Conservation (phyloP, 2,329 filamentous ascomycete genomes). For the Eutypella sp. region DNA sequence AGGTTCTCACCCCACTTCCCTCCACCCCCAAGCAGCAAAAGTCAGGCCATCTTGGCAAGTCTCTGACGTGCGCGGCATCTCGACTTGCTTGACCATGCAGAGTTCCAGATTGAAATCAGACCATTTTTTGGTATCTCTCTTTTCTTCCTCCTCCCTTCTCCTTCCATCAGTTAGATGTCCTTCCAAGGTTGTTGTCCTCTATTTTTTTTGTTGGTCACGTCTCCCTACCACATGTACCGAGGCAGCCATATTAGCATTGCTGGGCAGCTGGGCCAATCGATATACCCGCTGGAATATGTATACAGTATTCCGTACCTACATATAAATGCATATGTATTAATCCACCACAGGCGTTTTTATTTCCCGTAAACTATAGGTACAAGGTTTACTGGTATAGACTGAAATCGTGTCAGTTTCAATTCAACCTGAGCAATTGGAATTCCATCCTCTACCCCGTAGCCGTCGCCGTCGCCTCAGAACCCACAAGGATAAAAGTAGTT, state of each 20-base stretch:
- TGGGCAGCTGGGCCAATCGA: no score
- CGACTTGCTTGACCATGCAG: neutral
- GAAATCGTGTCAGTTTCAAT: neutral
- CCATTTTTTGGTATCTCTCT: neutral
- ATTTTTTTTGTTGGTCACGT: no score
- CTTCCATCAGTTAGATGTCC: no score
- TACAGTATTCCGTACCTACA: no score
- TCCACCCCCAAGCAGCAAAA: neutral
- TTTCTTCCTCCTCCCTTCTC: no score
- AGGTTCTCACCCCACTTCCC: neutral
- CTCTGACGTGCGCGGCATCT: neutral
- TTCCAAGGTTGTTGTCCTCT: no score
- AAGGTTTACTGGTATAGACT: neutral
- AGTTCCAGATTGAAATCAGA: neutral
- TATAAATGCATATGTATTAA: neutral
- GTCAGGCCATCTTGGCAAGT: slow-evolving; percentile 1
- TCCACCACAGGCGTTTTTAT: neutral
- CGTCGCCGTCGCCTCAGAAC: no score
- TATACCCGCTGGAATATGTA: no score
- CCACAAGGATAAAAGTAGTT: no score
- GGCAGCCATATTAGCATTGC: no score
- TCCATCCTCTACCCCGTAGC: no score
- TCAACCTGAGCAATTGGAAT: no score
- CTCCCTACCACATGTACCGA: neutral
- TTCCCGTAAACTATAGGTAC: neutral